Evolutionary conservation across 331 rosid genomes (phyloP).

Genomic region (Rhamnella rubrinervis): DNA sequence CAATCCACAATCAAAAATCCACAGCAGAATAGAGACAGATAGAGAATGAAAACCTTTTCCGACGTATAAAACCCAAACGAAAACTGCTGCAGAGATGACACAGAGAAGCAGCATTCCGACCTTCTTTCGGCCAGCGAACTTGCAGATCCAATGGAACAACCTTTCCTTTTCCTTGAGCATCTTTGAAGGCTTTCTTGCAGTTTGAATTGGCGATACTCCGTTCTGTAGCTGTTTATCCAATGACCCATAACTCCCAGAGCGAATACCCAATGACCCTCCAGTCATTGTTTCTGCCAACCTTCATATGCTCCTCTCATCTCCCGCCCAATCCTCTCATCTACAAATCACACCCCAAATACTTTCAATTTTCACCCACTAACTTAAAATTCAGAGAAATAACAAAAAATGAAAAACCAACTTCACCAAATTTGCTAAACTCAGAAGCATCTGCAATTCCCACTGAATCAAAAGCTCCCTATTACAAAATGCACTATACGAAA

Average conservation of each 20-base stretch:
- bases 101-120: conserved; percentile 92
- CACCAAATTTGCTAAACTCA: conserved; percentile 26
- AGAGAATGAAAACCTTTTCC: conserved; percentile 63
- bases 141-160: conserved; percentile 72
- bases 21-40: neutral
- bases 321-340: conserved; percentile 35
- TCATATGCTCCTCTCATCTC: conserved; percentile 43
- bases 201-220: conserved; percentile 62
- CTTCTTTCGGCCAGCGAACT: conserved; percentile 78
- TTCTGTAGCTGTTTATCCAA: conserved; percentile 72
- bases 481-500: conserved; percentile 37
- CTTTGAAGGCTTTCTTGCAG: conserved; percentile 68
- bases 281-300: conserved; percentile 52
- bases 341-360: conserved; percentile 4
- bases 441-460: conserved; percentile 23
- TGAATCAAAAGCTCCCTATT: conserved; percentile 26
- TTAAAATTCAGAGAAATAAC: conserved; percentile 10
- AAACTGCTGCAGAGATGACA: conserved; percentile 71
- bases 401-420: conserved; percentile 24
- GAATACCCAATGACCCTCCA: conserved; percentile 87
- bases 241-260: conserved; percentile 79
- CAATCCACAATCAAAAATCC: neutral
- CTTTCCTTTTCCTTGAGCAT: conserved; percentile 85
- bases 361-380: conserved; percentile 12
- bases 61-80: conserved; percentile 75